These are phyloP conservation scores for Phytopythium aichiense DNA, from an alignment of 352 stramenopile genomes.

Conservation along the genomic window DNA sequence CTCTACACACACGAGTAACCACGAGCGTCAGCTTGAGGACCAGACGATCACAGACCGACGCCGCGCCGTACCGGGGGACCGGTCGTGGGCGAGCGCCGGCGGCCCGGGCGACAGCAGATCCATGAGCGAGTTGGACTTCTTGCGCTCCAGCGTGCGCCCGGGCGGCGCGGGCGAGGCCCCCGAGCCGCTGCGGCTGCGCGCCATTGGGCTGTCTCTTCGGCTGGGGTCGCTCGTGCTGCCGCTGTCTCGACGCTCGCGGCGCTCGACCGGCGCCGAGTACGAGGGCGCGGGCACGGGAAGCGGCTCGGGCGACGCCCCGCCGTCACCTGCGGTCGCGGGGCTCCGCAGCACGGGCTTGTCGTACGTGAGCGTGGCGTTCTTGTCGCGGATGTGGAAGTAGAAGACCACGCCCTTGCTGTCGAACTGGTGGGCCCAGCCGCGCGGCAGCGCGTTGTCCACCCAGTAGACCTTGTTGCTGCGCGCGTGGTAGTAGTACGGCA, in stretches of 20 bases:
- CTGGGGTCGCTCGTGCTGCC: not conserved
- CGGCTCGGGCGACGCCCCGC: conserved; percentile 25
- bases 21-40: not conserved
- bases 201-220: not conserved
- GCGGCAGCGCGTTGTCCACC: conserved; percentile 75
- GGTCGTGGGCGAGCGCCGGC: conserved; percentile 31
- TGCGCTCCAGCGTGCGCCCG: conserved; percentile 22
- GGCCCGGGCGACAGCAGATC: conserved; percentile 66
- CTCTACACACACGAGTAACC: conserved; percentile 2
- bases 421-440: conserved; percentile 79
- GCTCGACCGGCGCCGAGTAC: conserved; percentile 19
- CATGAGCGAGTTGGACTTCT: conserved; percentile 77
- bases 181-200: conserved; percentile 7
- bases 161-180: conserved; percentile 2
- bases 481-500: conserved; percentile 83
- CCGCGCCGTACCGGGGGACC: conserved; percentile 19
- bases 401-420: conserved; percentile 49
- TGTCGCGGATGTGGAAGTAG: conserved; percentile 80
- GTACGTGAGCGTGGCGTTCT: conserved; percentile 63
- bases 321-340: too few species aligned
- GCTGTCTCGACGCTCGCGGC: not conserved
- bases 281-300: conserved; percentile 40
- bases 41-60: not conserved
- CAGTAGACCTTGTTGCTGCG: conserved; percentile 80
- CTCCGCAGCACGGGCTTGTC: conserved; percentile 55